Evolutionary conservation across 768 basidiomycete species (phyloP).

Genomic region (Lactarius sanguifluus): DNA sequence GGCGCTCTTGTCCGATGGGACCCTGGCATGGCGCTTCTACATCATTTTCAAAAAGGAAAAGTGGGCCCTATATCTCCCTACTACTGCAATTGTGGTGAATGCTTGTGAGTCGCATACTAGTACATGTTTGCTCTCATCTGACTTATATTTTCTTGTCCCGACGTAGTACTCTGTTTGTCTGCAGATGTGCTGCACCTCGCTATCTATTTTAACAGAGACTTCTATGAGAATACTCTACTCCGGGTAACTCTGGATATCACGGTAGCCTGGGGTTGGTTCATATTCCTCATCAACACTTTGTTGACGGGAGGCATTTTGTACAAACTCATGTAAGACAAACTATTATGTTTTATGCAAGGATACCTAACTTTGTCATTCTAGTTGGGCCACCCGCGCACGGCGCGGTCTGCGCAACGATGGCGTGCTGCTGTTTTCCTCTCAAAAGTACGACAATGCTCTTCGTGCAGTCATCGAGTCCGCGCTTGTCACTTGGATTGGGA

Average conservation of each 20-base stretch:
- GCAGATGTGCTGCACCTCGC: slow-evolving; percentile 29
- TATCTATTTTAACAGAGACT: slow-evolving; percentile 20
- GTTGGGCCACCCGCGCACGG: neutral
- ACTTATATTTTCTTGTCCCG: neutral
- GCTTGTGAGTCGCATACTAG: slow-evolving; percentile 25
- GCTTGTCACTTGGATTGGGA: slow-evolving; percentile 33
- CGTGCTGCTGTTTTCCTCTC: too few relatives aligned
- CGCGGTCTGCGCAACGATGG: neutral
- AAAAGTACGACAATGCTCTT: slow-evolving; percentile 12
- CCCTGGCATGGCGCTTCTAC: slow-evolving; percentile 34
- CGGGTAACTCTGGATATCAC: slow-evolving; percentile 29
- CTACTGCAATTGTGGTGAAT: slow-evolving; percentile 24
- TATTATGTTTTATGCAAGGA: neutral
- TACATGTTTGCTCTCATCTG: neutral
- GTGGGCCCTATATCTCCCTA: slow-evolving; percentile 32
- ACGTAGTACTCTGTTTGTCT: slow-evolving; percentile 31
- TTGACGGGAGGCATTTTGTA: slow-evolving; percentile 31
- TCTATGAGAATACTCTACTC: slow-evolving; percentile 27
- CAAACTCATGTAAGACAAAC: slow-evolving; percentile 29
- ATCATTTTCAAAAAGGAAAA: slow-evolving; percentile 26
- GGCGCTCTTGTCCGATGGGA: slow-evolving; percentile 32
- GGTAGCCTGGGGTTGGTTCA: slow-evolving; percentile 34
- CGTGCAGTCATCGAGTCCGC: slow-evolving; percentile 33
- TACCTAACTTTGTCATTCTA: neutral
- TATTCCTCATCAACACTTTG: slow-evolving; percentile 31